Conservation (phyloP, 2,329 filamentous ascomycete species). For the Alternaria gansuensis region DNA sequence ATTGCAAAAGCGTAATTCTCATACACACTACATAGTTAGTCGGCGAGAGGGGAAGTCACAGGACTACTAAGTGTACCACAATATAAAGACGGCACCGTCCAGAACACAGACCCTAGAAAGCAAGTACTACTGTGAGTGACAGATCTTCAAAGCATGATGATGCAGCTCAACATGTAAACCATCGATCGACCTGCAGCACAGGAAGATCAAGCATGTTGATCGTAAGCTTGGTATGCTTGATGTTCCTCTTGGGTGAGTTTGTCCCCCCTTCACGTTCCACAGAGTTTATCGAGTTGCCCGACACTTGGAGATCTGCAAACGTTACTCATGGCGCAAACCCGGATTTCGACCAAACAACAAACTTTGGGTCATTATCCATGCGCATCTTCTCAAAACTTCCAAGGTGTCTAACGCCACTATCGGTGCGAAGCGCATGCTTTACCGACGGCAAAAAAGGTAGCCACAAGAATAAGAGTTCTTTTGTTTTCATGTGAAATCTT, state of each 20-base stretch:
- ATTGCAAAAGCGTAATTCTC: neutral
- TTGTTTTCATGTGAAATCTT: neutral
- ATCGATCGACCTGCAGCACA: neutral
- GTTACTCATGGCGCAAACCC: constrained; percentile 6
- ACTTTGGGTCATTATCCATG: constrained; percentile 1
- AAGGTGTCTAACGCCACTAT: neutral
- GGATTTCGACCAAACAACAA: neutral
- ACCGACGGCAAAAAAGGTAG: neutral
- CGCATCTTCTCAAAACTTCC: neutral
- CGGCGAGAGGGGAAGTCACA: neutral
- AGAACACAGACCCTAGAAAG: neutral
- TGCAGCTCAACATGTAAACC: neutral
- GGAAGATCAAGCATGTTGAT: constrained; percentile 5
- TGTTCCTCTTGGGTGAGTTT: constrained; percentile 1
- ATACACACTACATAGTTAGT: neutral
- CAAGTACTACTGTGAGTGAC: neutral
- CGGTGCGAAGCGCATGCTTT: neutral
- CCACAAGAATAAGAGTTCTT: neutral
- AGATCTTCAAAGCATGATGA: constrained; percentile 4
- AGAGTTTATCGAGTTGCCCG: constrained; percentile 1
- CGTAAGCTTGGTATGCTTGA: constrained; percentile 8
- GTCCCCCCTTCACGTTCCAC: neutral
- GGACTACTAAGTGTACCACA: constrained; percentile 3
- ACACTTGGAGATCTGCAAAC: constrained; percentile 1
- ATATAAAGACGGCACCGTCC: neutral